Evolutionary conservation across 208 protist genomes (phyloP).

Genomic region (Novymonas esmeraldas): DNA sequence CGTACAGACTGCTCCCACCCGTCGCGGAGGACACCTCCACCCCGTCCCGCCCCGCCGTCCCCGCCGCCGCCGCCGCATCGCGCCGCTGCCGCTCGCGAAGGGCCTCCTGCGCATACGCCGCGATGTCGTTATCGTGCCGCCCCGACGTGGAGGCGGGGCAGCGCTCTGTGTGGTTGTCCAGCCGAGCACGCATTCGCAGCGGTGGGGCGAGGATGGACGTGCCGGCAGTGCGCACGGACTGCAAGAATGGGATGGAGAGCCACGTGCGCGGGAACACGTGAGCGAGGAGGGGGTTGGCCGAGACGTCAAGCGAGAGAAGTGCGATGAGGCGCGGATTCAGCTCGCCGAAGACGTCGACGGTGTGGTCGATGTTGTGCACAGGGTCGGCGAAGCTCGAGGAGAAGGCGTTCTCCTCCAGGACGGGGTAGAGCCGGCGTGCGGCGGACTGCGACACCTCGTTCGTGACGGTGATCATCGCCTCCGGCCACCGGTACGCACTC

Average conservation of each 20-base stretch:
- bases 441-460: slow-evolving; percentile 12
- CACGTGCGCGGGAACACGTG: slow-evolving; percentile 23
- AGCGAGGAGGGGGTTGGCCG: slow-evolving; percentile 42
- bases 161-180: slow-evolving; percentile 14
- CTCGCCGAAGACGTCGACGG: slow-evolving; percentile 38
- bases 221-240: slow-evolving; percentile 22
- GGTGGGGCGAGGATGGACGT: slow-evolving; percentile 22
- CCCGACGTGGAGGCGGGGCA: slow-evolving; percentile 7
- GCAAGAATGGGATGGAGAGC: slow-evolving; percentile 29
- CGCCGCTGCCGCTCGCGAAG: background rate
- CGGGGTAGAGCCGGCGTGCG: slow-evolving; percentile 6
- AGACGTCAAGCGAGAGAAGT: slow-evolving; percentile 40
- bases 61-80: background rate
- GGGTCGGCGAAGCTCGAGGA: slow-evolving; percentile 5
- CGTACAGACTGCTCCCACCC: slow-evolving; percentile 5
- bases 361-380: slow-evolving; percentile 32
- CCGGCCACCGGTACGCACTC: slow-evolving; percentile 28
- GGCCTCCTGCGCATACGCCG: slow-evolving; percentile 8
- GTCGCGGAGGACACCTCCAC: background rate
- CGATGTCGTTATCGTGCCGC: background rate
- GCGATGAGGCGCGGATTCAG: slow-evolving; percentile 46
- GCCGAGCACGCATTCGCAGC: slow-evolving; percentile 11
- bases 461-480: slow-evolving; percentile 25
- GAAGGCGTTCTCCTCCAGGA: slow-evolving; percentile 18
- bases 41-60: background rate